Evolutionary conservation across 2,329 filamentous ascomycete species (phyloP).

Genomic region (Botryosphaeria dothidea): DNA sequence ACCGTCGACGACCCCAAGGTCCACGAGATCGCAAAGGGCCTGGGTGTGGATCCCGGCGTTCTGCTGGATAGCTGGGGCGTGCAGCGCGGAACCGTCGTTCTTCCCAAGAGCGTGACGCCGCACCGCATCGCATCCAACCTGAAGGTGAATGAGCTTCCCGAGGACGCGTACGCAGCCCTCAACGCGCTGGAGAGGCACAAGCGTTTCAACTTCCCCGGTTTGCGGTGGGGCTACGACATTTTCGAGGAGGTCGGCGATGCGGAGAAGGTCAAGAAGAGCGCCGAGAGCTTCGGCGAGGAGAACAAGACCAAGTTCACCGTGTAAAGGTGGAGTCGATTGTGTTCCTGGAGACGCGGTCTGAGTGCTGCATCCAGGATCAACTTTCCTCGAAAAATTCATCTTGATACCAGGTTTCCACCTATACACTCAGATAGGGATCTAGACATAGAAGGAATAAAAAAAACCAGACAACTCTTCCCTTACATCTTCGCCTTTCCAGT

Average conservation of each 20-base stretch:
- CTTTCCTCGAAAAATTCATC: background rate
- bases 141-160: slow-evolving; percentile 33
- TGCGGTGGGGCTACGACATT: slow-evolving; percentile 18
- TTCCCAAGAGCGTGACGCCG: slow-evolving; percentile 63
- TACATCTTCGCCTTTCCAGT: background rate
- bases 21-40: slow-evolving; percentile 65
- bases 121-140: slow-evolving; percentile 33
- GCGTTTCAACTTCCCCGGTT: slow-evolving; percentile 31
- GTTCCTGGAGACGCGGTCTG: too few relatives aligned
- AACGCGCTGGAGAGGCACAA: slow-evolving; percentile 38
- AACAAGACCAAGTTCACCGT: slow-evolving; percentile 37
- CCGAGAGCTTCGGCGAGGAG: slow-evolving; percentile 37
- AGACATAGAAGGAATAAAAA: background rate
- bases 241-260: slow-evolving; percentile 28
- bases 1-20: slow-evolving; percentile 71
- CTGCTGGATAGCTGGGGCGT: slow-evolving; percentile 85
- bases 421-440: background rate
- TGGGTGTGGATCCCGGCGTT: slow-evolving; percentile 74
- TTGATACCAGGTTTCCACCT: background rate
- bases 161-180: slow-evolving; percentile 32
- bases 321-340: background rate
- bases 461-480: background rate
- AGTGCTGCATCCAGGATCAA: background rate
- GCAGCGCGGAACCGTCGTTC: slow-evolving; percentile 76
- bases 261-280: slow-evolving; percentile 27